Conservation (phyloP, 2,329 filamentous ascomycete species). For the Fusarium devonianum region DNA sequence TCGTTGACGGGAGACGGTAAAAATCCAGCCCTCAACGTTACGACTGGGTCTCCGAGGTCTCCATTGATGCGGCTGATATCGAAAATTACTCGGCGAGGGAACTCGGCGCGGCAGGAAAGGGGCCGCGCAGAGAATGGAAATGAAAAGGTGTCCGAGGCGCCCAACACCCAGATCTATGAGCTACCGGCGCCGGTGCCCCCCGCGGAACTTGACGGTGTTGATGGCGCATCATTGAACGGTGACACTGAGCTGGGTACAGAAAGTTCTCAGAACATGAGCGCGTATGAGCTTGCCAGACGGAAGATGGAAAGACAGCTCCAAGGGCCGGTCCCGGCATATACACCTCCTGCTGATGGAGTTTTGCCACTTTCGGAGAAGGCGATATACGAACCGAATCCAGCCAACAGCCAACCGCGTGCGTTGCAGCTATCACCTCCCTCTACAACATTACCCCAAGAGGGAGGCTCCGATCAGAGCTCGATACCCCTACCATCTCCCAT, state of each 20-base stretch:
- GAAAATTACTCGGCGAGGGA: conserved; percentile 51
- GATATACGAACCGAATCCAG: conserved; percentile 25
- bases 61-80: conserved; percentile 47
- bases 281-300: conserved; percentile 59
- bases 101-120: conserved; percentile 35
- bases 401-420: conserved; percentile 28
- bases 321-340: conserved; percentile 58
- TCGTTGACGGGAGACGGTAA: conserved; percentile 46
- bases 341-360: conserved; percentile 47
- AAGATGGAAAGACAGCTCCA: conserved; percentile 61
- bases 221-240: conserved; percentile 48
- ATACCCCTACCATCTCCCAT: conserved; percentile 54
- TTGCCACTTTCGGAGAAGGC: conserved; percentile 44
- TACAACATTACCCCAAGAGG: conserved; percentile 29
- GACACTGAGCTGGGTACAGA: conserved; percentile 53
- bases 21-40: conserved; percentile 46
- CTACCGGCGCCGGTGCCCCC: conserved; percentile 56
- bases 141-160: conserved; percentile 45
- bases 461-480: conserved; percentile 43
- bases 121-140: conserved; percentile 36
- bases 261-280: conserved; percentile 50
- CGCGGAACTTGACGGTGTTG: conserved; percentile 58
- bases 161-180: conserved; percentile 60
- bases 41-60: conserved; percentile 36
- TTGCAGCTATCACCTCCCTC: conserved; percentile 32